Conservation (phyloP, 306 rosid genomes). For the Dicorynia guianensis region DNA sequence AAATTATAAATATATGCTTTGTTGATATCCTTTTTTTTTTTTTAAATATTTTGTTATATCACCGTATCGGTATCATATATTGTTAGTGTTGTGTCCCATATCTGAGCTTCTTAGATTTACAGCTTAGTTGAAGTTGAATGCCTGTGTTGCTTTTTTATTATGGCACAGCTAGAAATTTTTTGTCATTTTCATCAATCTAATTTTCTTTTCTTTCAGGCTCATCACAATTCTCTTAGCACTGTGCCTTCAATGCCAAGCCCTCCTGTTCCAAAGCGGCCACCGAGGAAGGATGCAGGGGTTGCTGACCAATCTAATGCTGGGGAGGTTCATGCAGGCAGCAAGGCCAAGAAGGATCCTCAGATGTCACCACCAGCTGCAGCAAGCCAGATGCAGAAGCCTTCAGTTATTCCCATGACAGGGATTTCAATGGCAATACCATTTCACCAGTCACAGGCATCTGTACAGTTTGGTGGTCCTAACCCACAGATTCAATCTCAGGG, state of each 20-base stretch:
- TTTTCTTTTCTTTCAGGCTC: constrained; percentile 58
- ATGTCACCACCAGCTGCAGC: constrained; percentile 49
- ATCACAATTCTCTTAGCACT: constrained; percentile 61
- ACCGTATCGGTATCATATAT: too few species aligned
- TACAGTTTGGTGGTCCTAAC: constrained; percentile 75
- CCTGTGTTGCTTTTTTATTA: neutral
- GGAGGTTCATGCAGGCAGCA: constrained; percentile 54
- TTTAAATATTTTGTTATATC: too few species aligned
- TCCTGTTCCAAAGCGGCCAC: constrained; percentile 70
- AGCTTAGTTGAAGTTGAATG: constrained; percentile 18
- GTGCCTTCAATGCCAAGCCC: constrained; percentile 65
- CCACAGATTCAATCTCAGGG: constrained; percentile 83
- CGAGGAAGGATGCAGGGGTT: constrained; percentile 57
- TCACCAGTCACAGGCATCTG: constrained; percentile 72
- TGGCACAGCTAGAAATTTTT: constrained; percentile 21
- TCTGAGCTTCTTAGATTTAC: too few species aligned
- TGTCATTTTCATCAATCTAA: neutral
- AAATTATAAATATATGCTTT: too few species aligned
- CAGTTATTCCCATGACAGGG: constrained; percentile 64
- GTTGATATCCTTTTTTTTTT: too few species aligned
- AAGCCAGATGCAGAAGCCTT: constrained; percentile 72
- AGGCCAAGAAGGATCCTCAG: constrained; percentile 67
- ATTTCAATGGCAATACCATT: constrained; percentile 69
- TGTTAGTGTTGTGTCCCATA: too few species aligned
- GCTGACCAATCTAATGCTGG: constrained; percentile 51